Percentiles rank a stretch among this genome's conserved stretches.
These are phyloP conservation scores for Alternaria rosae DNA, from an alignment of 2,329 filamentous ascomycete species.

Conservation along the genomic window DNA sequence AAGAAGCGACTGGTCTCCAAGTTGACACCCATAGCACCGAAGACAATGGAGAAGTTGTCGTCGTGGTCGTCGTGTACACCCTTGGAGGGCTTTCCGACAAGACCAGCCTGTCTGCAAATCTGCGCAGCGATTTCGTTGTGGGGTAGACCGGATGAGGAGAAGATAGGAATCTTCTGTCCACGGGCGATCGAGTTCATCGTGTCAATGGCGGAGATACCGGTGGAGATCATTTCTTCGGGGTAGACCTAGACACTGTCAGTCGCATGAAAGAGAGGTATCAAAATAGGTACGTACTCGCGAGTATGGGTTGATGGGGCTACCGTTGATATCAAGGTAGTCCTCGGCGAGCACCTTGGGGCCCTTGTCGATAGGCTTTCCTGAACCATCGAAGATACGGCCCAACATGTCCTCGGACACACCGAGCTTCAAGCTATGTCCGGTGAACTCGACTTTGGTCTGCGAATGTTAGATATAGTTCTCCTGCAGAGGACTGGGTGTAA, in stretches of 20 bases:
- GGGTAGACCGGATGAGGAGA: slow-evolving; percentile 96
- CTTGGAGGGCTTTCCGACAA: slow-evolving; percentile 94
- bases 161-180: slow-evolving; percentile 99
- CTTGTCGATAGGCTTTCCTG: slow-evolving; percentile 97
- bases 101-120: slow-evolving; percentile 94
- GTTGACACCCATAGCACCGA: slow-evolving; percentile 99
- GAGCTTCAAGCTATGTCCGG: slow-evolving; percentile 94
- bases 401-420: slow-evolving; percentile 99
- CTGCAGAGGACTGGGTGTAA: slow-evolving; percentile 12
- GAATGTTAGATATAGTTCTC: slow-evolving; percentile 32
- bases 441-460: slow-evolving; percentile 96
- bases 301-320: slow-evolving; percentile 97
- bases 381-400: slow-evolving; percentile 98
- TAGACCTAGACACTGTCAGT: slow-evolving; percentile 72
- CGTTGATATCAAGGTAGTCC: slow-evolving; percentile 99
- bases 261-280: slow-evolving; percentile 20
- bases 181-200: slow-evolving; percentile 93
- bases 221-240: slow-evolving; percentile 99
- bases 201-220: slow-evolving; percentile 98
- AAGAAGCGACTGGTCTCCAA: slow-evolving; percentile 99
- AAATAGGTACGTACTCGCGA: slow-evolving; percentile 74
- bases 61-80: slow-evolving; percentile 95
- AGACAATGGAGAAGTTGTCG: slow-evolving; percentile 99
- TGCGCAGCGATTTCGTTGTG: slow-evolving; percentile 99
- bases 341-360: slow-evolving; percentile 97